phyloP scores from a whole-genome alignment of 2,329 filamentous ascomycete genomes.

The Aquanectria penicillioides region DNA sequence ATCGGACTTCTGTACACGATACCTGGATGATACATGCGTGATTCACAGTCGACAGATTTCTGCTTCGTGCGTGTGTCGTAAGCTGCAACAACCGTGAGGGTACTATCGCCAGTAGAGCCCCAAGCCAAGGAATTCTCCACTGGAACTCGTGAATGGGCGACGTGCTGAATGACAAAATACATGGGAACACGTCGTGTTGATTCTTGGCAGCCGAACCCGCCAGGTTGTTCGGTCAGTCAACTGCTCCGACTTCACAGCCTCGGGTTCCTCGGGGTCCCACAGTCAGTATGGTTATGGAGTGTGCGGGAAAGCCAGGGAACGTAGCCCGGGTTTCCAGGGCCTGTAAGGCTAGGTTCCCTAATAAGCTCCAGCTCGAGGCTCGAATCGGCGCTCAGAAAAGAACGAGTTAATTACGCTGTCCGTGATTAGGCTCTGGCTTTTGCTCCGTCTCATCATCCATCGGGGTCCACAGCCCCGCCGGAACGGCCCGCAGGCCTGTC shows the following conservation, averaged over 20 bases:
- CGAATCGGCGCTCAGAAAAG: constrained; percentile 5
- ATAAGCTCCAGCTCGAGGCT: neutral
- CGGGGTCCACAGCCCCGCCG: constrained; percentile 31
- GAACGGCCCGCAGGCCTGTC: constrained; percentile 36
- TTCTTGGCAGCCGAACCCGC: neutral
- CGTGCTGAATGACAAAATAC: no score
- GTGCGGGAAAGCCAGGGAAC: neutral
- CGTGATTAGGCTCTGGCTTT: neutral
- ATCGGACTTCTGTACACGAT: no score
- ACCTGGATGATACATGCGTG: constrained; percentile 7
- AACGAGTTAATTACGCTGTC: neutral
- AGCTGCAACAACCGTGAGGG: no score
- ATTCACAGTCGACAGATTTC: no score
- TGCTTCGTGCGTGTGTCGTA: no score
- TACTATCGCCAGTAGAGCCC: no score
- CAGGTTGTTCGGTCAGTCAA: no score
- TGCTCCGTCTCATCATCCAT: neutral
- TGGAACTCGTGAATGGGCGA: no score
- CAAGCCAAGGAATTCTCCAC: no score
- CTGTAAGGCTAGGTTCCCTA: neutral
- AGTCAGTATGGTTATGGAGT: neutral
- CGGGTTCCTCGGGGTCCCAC: neutral
- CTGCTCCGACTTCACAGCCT: no score
- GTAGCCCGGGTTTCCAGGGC: no score
- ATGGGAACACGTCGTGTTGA: neutral